These are phyloP conservation scores for Stentor coeruleus DNA, from an alignment of 73 alveolate species.

Conservation along the genomic window DNA sequence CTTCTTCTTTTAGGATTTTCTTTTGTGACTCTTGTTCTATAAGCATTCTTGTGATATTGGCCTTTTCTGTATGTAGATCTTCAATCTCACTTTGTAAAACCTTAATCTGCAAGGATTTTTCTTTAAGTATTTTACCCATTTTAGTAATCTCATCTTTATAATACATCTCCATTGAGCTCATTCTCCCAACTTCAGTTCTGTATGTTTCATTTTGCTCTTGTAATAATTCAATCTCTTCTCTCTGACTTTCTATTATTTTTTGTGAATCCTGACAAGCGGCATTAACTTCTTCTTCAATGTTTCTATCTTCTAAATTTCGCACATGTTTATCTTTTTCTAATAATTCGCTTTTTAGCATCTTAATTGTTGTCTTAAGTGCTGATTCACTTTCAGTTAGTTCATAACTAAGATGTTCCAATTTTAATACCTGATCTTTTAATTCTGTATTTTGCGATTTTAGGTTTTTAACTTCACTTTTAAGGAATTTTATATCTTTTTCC, in stretches of 20 bases:
- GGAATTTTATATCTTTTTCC: background rate
- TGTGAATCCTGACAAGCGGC: background rate
- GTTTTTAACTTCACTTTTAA: too few relatives aligned
- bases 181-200: background rate
- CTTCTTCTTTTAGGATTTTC: background rate
- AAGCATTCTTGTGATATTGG: background rate
- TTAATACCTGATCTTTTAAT: too few relatives aligned
- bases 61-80: background rate
- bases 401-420: too few relatives aligned
- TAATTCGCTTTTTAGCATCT: background rate
- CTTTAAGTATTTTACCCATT: background rate
- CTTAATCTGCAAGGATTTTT: background rate
- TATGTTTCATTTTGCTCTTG: slow-evolving; percentile 7
- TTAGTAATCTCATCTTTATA: slow-evolving; percentile 4
- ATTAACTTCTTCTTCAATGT: background rate
- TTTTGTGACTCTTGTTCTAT: background rate
- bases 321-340: background rate
- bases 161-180: background rate
- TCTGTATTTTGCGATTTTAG: background rate
- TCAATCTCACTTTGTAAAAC: background rate
- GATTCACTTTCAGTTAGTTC: background rate
- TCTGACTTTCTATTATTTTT: background rate
- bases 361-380: background rate
- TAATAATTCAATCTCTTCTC: background rate
- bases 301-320: background rate